These are phyloP conservation scores for Talaromyces sp. DNA, from an alignment of 2,329 filamentous ascomycete species.

Conservation along the genomic window DNA sequence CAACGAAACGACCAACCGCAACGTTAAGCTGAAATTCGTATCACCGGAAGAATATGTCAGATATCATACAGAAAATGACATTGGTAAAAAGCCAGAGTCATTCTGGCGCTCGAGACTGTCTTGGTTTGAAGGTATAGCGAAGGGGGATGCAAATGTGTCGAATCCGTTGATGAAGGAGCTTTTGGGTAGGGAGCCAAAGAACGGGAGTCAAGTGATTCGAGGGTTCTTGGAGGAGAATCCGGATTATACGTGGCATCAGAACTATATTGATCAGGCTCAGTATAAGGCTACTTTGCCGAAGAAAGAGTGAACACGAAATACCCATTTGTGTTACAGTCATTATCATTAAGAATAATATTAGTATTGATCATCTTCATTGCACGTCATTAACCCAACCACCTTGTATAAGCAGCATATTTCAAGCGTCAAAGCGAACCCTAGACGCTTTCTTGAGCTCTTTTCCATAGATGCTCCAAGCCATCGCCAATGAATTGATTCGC, in stretches of 20 bases:
- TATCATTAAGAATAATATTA: not conserved
- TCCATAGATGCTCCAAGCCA: constrained; percentile 30
- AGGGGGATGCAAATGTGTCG: constrained; percentile 45
- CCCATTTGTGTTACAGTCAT: not conserved
- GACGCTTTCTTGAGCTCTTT: constrained; percentile 2
- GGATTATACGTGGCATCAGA: constrained; percentile 47
- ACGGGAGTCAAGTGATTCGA: constrained; percentile 36
- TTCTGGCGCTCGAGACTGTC: constrained; percentile 44
- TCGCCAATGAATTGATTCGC: constrained; percentile 30
- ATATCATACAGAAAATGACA: constrained; percentile 29
- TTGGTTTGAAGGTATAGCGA: constrained; percentile 45
- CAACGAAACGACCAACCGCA: constrained; percentile 34
- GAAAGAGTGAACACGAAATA: not conserved
- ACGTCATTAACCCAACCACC: not conserved
- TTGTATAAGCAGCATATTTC: not conserved
- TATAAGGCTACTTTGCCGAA: constrained; percentile 14
- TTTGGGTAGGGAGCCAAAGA: constrained; percentile 45
- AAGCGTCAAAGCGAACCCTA: not conserved
- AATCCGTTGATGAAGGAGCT: constrained; percentile 43
- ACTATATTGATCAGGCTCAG: constrained; percentile 30
- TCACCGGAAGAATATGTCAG: constrained; percentile 35
- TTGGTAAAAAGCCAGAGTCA: constrained; percentile 36
- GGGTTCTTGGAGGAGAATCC: constrained; percentile 29
- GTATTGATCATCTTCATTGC: not conserved
- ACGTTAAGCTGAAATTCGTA: constrained; percentile 34